Percentiles rank a stretch among this genome's conserved stretches.
phyloP scores from a whole-genome alignment of 768 basidiomycete genomes.

The Boletus speciosus region DNA sequence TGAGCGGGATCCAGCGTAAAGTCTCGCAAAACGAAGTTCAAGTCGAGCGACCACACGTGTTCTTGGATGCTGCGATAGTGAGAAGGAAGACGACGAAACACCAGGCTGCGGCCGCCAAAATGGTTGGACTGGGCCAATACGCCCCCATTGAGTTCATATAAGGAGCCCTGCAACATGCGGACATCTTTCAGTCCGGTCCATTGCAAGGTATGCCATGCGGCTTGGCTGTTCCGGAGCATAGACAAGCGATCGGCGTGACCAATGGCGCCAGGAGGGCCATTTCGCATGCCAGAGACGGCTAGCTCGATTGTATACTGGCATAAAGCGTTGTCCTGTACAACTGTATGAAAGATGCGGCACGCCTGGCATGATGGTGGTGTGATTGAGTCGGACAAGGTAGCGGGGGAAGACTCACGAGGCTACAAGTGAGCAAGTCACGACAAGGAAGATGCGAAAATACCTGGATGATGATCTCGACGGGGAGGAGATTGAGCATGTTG shows the following conservation, averaged over 20 bases:
- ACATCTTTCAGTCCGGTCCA: constrained; percentile 35
- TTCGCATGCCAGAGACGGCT: constrained; percentile 39
- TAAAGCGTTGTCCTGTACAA: constrained; percentile 28
- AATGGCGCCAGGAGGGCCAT: constrained; percentile 33
- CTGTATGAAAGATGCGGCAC: constrained; percentile 29
- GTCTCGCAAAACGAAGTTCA: constrained; percentile 44
- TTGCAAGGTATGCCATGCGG: constrained; percentile 38
- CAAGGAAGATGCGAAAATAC: constrained; percentile 19
- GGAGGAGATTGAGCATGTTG: constrained; percentile 17
- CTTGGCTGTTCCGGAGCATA: constrained; percentile 37
- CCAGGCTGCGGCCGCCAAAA: constrained; percentile 28
- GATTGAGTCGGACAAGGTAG: background rate
- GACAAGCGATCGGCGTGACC: constrained; percentile 35
- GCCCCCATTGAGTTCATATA: constrained; percentile 60
- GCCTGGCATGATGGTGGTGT: constrained; percentile 23
- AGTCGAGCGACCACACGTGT: constrained; percentile 41
- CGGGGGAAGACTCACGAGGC: constrained; percentile 15
- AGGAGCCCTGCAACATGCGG: constrained; percentile 39
- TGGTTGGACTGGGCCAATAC: constrained; percentile 44
- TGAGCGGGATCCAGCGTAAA: constrained; percentile 66
- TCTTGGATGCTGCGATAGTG: constrained; percentile 43
- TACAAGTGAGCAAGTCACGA: constrained; percentile 28
- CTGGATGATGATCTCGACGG: constrained; percentile 24
- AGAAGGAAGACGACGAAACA: constrained; percentile 51
- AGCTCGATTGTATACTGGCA: constrained; percentile 47